Conservation (phyloP, 768 basidiomycete genomes). For the Lepiota venenata region DNA sequence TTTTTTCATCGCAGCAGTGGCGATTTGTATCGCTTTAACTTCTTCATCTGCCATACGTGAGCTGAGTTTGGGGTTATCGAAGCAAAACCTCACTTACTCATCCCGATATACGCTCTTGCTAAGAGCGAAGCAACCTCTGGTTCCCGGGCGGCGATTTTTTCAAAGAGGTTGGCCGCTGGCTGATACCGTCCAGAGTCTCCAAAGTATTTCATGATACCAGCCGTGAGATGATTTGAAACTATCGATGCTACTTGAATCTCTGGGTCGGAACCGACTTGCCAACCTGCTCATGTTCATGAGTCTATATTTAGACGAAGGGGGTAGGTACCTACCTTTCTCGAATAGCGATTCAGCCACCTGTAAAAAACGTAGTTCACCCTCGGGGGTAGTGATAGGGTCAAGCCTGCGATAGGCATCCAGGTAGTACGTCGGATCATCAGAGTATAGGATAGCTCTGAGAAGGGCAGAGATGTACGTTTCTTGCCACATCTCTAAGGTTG, state of each 20-base stretch:
- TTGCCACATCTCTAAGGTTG: conserved; percentile 92
- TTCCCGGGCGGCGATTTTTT: conserved; percentile 81
- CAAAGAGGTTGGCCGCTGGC: conserved; percentile 89
- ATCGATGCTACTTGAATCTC: conserved; percentile 98
- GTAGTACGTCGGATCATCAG: conserved; percentile 89
- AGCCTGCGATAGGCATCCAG: conserved; percentile 94
- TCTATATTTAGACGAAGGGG: not conserved
- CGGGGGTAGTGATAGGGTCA: conserved; percentile 87
- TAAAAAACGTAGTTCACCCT: conserved; percentile 87
- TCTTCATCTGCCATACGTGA: conserved; percentile 72
- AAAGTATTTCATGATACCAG: conserved; percentile 96
- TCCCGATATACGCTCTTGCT: conserved; percentile 90
- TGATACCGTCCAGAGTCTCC: conserved; percentile 87
- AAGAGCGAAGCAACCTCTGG: conserved; percentile 88
- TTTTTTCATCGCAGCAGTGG: conserved; percentile 76
- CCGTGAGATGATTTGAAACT: conserved; percentile 94
- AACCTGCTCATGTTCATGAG: conserved; percentile 48
- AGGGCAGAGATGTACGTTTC: conserved; percentile 96
- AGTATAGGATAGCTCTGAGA: conserved; percentile 89
- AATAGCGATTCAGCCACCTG: conserved; percentile 89
- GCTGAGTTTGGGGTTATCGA: not conserved
- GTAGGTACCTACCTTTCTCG: conserved; percentile 53
- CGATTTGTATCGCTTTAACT: conserved; percentile 96
- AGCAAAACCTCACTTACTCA: conserved; percentile 65
- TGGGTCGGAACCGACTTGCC: conserved; percentile 98